Percentiles rank a stretch among this genome's conserved stretches.
These are phyloP conservation scores for Citrus trifoliata DNA, from an alignment of 345 rosid species.

Conservation along the genomic window DNA sequence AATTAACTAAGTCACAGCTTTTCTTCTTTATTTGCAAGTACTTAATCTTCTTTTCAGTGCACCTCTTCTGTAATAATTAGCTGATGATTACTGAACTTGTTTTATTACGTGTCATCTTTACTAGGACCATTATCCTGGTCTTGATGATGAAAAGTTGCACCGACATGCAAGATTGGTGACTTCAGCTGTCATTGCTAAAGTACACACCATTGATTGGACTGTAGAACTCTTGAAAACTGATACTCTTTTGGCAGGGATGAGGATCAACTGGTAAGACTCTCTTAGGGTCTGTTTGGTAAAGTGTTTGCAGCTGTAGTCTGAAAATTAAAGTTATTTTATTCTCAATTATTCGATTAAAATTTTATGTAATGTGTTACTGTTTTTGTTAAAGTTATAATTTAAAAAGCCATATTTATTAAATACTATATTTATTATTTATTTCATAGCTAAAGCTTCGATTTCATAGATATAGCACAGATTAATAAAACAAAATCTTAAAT, in stretches of 20 bases:
- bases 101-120: neutral
- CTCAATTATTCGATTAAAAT: too few relatives aligned
- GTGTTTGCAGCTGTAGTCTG: too few relatives aligned
- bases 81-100: neutral
- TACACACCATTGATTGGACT: conserved; percentile 90
- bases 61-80: neutral
- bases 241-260: conserved; percentile 68
- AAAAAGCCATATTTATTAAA: too few relatives aligned
- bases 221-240: conserved; percentile 68
- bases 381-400: too few relatives aligned
- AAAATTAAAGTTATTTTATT: too few relatives aligned
- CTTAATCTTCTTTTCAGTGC: neutral
- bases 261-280: conserved; percentile 54
- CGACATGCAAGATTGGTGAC: conserved; percentile 66
- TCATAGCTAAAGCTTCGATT: too few relatives aligned
- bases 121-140: conserved; percentile 46
- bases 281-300: too few relatives aligned
- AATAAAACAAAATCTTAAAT: too few relatives aligned
- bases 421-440: too few relatives aligned
- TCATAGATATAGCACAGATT: too few relatives aligned
- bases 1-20: neutral
- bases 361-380: too few relatives aligned
- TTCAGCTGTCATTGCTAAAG: conserved; percentile 75
- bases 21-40: neutral
- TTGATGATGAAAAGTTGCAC: conserved; percentile 66